These are phyloP conservation scores for Buddleja alternifolia DNA, from an alignment of 257 asterid species.

Conservation along the genomic window DNA sequence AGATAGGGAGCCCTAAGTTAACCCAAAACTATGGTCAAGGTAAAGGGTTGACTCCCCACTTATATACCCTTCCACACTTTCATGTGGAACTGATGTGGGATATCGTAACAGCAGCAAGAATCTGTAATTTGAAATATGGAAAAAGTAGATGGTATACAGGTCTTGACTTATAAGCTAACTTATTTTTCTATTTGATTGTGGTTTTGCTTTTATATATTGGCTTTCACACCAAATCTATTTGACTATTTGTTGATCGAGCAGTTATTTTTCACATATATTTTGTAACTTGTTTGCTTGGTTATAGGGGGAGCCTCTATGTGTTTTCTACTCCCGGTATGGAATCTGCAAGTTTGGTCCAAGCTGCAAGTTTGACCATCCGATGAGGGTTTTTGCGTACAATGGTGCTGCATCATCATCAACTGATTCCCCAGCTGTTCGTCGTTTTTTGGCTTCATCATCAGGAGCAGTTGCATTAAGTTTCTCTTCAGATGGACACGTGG, in stretches of 20 bases:
- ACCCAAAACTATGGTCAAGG: no score
- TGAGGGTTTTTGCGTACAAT: conserved; percentile 72
- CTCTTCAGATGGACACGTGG: conserved; percentile 72
- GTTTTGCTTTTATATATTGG: conserved; percentile 9
- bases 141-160: not conserved
- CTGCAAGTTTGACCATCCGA: conserved; percentile 99
- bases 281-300: conserved; percentile 35
- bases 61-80: no score
- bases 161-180: not conserved
- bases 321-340: conserved; percentile 92
- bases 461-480: conserved; percentile 67
- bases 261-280: conserved; percentile 25
- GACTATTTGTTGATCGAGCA: conserved; percentile 19
- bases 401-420: conserved; percentile 63
- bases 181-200: not conserved
- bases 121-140: not conserved
- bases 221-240: conserved; percentile 10
- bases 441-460: conserved; percentile 67
- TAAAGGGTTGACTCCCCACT: no score
- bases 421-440: conserved; percentile 62
- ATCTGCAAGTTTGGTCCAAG: conserved; percentile 98
- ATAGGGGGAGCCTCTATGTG: conserved; percentile 92
- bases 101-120: no score
- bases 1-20: no score
- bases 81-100: no score